A percentile compares a stretch with the other conserved stretches of the same genome.
Evolutionary conservation across 805 yeast genomes (phyloP).

Genomic region (Kodamaea restingae): DNA sequence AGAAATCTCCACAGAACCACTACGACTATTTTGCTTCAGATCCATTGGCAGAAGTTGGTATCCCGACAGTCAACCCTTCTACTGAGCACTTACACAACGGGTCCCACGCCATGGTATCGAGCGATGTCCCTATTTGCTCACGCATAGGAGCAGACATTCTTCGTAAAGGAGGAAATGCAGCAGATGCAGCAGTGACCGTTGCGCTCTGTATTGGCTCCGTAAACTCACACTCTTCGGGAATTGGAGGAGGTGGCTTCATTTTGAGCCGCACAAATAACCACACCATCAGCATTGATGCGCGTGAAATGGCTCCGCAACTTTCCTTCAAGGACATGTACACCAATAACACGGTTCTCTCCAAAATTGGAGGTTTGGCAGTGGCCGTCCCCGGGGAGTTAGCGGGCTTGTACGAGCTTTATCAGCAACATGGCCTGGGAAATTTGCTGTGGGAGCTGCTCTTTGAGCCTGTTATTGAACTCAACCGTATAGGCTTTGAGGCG

Average conservation of each 20-base stretch:
- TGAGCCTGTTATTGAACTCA: slow-evolving; percentile 67
- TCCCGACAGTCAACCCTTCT: slow-evolving; percentile 44
- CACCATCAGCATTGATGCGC: slow-evolving; percentile 69
- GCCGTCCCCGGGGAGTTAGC: slow-evolving; percentile 90
- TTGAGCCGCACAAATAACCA: slow-evolving; percentile 35
- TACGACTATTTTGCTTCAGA: not conserved
- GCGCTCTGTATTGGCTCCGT: slow-evolving; percentile 84
- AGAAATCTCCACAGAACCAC: not conserved
- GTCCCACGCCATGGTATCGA: slow-evolving; percentile 57
- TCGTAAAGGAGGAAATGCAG: slow-evolving; percentile 69
- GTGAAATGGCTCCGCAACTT: slow-evolving; percentile 78
- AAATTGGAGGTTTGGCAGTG: slow-evolving; percentile 81
- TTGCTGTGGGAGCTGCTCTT: slow-evolving; percentile 70
- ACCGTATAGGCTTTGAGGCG: slow-evolving; percentile 57
- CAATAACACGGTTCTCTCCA: slow-evolving; percentile 45
- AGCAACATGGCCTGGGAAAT: slow-evolving; percentile 64
- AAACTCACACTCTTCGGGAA: slow-evolving; percentile 80
- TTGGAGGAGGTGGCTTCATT: slow-evolving; percentile 90
- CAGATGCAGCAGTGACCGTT: slow-evolving; percentile 88
- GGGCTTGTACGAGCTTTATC: slow-evolving; percentile 66
- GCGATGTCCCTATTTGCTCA: slow-evolving; percentile 64
- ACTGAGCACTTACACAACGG: slow-evolving; percentile 37
- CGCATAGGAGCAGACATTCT: slow-evolving; percentile 56
- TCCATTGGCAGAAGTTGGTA: slow-evolving; percentile 14
- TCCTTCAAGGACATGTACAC: slow-evolving; percentile 66